These are phyloP conservation scores for Pichia sp. DNA, from an alignment of 1,139 yeast species.

Conservation along the genomic window DNA sequence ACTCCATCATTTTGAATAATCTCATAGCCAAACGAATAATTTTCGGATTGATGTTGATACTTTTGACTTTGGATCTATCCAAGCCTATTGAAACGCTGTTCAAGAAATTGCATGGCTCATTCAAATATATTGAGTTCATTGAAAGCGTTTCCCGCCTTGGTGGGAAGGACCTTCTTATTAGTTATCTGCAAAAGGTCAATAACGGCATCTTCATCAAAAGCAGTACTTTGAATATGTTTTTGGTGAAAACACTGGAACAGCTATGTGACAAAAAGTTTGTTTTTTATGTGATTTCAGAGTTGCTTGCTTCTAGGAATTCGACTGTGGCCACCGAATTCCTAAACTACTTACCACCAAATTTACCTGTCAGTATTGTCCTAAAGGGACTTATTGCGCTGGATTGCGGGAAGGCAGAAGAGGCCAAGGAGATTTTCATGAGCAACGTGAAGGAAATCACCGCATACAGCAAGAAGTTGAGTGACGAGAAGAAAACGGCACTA, in stretches of 20 bases:
- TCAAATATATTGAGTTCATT: constrained; percentile 17
- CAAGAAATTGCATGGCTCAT: constrained; percentile 16
- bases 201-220: constrained; percentile 29
- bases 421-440: constrained; percentile 29
- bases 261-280: constrained; percentile 26
- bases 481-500: constrained; percentile 17
- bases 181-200: constrained; percentile 18
- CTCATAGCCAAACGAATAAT: constrained; percentile 29
- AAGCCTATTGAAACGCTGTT: constrained; percentile 31
- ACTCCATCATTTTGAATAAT: constrained; percentile 26
- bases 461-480: constrained; percentile 19
- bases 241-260: constrained; percentile 16
- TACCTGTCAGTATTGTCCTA: constrained; percentile 27
- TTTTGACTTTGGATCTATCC: constrained; percentile 38
- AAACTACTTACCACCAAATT: constrained; percentile 21
- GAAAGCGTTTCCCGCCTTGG: constrained; percentile 9
- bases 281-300: constrained; percentile 24
- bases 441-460: constrained; percentile 27
- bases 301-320: constrained; percentile 19
- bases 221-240: constrained; percentile 25
- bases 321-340: constrained; percentile 18
- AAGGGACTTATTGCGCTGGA: constrained; percentile 30
- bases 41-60: constrained; percentile 34
- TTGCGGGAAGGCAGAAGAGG: constrained; percentile 24
- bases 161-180: constrained; percentile 8